Conservation (phyloP, 176 grass and related monocot species). For the Avena atlantica region DNA sequence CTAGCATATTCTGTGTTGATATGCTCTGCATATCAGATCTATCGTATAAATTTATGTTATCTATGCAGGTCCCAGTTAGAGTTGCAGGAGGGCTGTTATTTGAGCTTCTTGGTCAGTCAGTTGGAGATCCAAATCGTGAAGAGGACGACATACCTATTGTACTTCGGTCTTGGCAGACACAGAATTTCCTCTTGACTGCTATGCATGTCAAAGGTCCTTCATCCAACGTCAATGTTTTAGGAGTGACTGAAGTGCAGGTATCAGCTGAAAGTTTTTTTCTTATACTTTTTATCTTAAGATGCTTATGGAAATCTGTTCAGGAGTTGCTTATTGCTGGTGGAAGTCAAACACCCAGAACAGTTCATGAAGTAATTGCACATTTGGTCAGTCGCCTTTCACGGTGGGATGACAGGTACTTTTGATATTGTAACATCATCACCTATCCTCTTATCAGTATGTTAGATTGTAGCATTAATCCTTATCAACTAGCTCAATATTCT, state of each 20-base stretch:
- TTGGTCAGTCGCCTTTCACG: conserved; percentile 83
- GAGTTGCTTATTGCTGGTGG: conserved; percentile 94
- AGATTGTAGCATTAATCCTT: not conserved
- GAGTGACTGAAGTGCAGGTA: conserved; percentile 99
- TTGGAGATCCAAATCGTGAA: conserved; percentile 75
- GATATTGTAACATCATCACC: conserved; percentile 1
- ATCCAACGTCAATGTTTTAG: conserved; percentile 84
- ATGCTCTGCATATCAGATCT: conserved; percentile 43
- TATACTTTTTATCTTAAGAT: conserved; percentile 20
- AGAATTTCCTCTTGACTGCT: conserved; percentile 85
- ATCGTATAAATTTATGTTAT: conserved; percentile 50
- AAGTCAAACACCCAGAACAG: conserved; percentile 81
- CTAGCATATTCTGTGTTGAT: conserved; percentile 28
- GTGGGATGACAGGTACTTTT: conserved; percentile 90
- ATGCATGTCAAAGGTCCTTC: conserved; percentile 93
- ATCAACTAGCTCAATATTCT: not conserved
- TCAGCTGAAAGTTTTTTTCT: conserved; percentile 9
- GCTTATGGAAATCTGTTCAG: conserved; percentile 52
- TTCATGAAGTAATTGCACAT: conserved; percentile 96
- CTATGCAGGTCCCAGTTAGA: conserved; percentile 93
- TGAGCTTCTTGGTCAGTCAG: conserved; percentile 96
- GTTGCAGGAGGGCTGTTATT: conserved; percentile 91
- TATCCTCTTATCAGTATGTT: not conserved
- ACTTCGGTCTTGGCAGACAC: conserved; percentile 87
- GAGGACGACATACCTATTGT: conserved; percentile 98